A percentile compares a stretch with the other conserved stretches of the same genome.
Evolutionary conservation across 345 rosid genomes (phyloP).

Genomic region (Boechera retrofracta): DNA sequence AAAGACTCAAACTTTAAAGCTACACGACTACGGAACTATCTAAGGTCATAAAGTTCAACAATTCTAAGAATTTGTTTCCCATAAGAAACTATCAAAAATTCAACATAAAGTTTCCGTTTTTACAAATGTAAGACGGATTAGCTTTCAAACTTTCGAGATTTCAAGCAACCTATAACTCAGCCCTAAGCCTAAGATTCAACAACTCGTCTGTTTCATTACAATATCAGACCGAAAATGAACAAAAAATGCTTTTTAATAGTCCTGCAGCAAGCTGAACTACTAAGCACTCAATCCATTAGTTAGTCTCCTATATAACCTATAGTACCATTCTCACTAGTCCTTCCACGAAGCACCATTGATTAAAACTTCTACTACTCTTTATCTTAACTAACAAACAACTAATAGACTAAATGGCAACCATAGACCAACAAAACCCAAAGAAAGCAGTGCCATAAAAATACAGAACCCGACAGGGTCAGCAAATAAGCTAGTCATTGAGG

Average conservation of each 20-base stretch:
- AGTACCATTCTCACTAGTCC: slow-evolving; percentile 17
- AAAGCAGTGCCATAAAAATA: background rate
- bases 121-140: background rate
- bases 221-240: background rate
- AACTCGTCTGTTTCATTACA: background rate
- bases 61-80: slow-evolving; percentile 2
- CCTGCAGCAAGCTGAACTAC: background rate
- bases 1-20: slow-evolving; percentile 28
- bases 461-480: background rate
- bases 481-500: background rate
- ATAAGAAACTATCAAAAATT: background rate
- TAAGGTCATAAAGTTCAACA: slow-evolving; percentile 8
- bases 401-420: background rate
- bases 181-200: background rate
- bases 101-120: background rate
- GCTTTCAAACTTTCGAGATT: background rate
- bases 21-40: slow-evolving; percentile 1
- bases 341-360: background rate
- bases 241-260: background rate
- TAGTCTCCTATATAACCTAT: background rate
- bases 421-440: slow-evolving; percentile 1
- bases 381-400: background rate
- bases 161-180: slow-evolving; percentile 13
- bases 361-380: background rate
- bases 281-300: background rate